Base-by-base conservation (phyloP, 257 asterid species). In the Gentiana macrophylla region DNA sequence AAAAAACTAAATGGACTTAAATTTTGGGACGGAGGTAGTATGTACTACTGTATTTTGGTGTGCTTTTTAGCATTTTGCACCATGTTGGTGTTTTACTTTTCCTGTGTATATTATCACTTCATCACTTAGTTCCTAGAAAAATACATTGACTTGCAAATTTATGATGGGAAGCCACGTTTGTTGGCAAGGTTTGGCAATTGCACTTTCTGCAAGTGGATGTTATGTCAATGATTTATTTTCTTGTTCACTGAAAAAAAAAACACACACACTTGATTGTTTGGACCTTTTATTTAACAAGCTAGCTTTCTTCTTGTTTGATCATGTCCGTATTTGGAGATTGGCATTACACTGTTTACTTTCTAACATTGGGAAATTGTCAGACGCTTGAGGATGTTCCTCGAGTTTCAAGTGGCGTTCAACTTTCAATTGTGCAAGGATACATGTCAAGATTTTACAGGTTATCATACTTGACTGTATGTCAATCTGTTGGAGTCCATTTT, bases 371-470 rank as follows among this genome's bases (percentile, higher is more conserved):
- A 41, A 41, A 60, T 65, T 53, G 32, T 70, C 86, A 87, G 99
- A 81, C 76, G 89, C 95, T 88, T 48, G 98, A 92, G 80, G 95
- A 85, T 70, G 95, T 58, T 68, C 93, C 94, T 49, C 99, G 79
- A 83, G 73, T 88, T 67, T 70, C 81, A 45, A 80, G 78, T 49
- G 95, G 86, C 46, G 85, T 92, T 38, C 97, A 85, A 62, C 97
- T 92, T 63, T 92, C 99, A 32, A 70, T 92, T 37, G 97, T 92
- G 63, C 99, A 92, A 84, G 97, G 99, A 60, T 83, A 83, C 69
- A 83, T 92, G 94, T 82, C 99, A 59, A 92, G 75, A 74, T 88
- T 92, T 71, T 92, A 83, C 85, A 83, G 95, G 98, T 92, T 59
- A 67, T 61, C 70, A 50, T 49, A 49, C 38, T 36, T 49, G 38